These are phyloP conservation scores for Berberis thunbergii DNA, from an alignment of 164 flowering plant genomes.

Conservation along the genomic window DNA sequence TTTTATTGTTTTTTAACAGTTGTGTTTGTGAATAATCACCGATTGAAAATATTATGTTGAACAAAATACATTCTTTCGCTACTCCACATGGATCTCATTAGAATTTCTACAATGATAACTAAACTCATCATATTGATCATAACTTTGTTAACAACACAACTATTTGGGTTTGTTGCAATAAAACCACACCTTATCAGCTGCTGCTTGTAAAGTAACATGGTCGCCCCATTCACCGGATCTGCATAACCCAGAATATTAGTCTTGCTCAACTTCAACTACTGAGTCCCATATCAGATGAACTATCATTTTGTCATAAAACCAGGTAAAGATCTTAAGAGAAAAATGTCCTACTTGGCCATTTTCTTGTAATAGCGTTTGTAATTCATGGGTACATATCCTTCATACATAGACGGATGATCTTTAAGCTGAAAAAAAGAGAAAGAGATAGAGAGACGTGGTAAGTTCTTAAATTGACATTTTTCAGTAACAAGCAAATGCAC, in stretches of 20 bases:
- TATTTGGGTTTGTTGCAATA: too few relatives aligned
- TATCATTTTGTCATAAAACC: too few relatives aligned
- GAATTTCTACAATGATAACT: too few relatives aligned
- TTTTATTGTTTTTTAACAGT: not conserved
- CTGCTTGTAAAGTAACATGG: conserved; percentile 89
- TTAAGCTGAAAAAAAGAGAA: conserved; percentile 53
- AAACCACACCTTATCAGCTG: conserved; percentile 69
- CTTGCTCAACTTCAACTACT: conserved; percentile 29
- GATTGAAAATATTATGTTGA: not conserved
- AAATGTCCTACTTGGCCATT: conserved; percentile 24
- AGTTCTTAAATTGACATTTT: too few relatives aligned
- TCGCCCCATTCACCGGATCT: conserved; percentile 97
- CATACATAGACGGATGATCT: conserved; percentile 28
- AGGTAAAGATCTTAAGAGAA: not conserved
- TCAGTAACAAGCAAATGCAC: too few relatives aligned
- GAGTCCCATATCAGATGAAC: too few relatives aligned
- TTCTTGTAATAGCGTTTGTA: conserved; percentile 33
- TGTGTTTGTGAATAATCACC: not conserved
- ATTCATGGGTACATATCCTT: conserved; percentile 79
- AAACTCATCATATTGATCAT: too few relatives aligned
- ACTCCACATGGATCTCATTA: not conserved
- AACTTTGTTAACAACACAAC: not conserved
- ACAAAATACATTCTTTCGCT: not conserved
- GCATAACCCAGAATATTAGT: conserved; percentile 17
- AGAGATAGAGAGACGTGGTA: not conserved